Base-by-base conservation (phyloP, 2,329 filamentous ascomycete genomes). In the Colletotrichum spinosum region DNA sequence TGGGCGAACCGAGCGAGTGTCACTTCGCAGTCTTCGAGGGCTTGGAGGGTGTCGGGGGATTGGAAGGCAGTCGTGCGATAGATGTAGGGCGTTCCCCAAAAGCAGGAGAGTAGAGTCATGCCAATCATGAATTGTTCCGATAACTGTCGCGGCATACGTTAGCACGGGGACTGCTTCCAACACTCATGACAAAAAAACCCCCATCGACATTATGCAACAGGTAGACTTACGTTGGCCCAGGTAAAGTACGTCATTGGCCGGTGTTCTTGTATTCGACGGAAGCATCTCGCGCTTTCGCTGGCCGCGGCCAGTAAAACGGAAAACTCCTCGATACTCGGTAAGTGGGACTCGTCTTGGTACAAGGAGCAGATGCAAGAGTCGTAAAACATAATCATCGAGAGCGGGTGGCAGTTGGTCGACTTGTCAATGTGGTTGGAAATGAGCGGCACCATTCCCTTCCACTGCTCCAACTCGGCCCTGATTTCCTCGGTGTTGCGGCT, bases 351-450 rank as follows among this genome's bases (percentile, higher is more conserved):
- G 52, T 44, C 44, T n/a, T 44, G 52, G 25, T 55, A 58, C 13
- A 51, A 35, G 8, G 15, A 58, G 46, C 55, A 51, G 6, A 58
- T n/a, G 37, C 15, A 42, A 6, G 41, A 58, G 55, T 58, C 17
- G 34, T 41, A 49, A 12, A 58, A n/a, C 55, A 50, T 58, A 2
- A 58, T 37, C 55, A 58, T 58, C 15, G 55, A 49, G 4, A 58
- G 55, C 34, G 55, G 55, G 39, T 58, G 55, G 37, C 46, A 58
- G 38, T 50, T 50, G 10, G 44, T 58, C 25, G 55, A 58, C 46
- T 8, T 51, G 55, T 58, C 46, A 25, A 50, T 25, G 13, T 49
- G 50, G 35, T 46, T 50, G 7, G 55, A 44, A 9, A 58, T 49
- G 11, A 58, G 45, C 13, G 46, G 46, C 15, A 58, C 42, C 55